Base-by-base conservation (phyloP, 2,329 filamentous ascomycete species). In the Chalara sp. region DNA sequence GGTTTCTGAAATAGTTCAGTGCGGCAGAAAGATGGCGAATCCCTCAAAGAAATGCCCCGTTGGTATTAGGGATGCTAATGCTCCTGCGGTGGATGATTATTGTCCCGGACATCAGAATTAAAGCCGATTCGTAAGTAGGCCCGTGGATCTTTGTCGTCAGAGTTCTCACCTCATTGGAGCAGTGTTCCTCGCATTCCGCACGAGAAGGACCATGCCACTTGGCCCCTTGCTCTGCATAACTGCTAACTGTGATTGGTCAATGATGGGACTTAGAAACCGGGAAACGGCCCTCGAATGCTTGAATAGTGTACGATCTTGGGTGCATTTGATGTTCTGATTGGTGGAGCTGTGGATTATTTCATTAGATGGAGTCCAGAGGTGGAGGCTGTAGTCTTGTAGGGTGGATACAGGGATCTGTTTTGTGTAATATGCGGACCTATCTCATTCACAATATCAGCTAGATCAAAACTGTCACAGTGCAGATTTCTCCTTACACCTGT, bases 361-460 rank as follows among this genome's bases (percentile, higher is more conserved):
- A 48, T 51, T n/a, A 43, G 33, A 43, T 47, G 53, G 48, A 53
- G 45, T 55, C 51, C 13, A 28, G n/a, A 32, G 47, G 35, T 41
- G 28, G 41, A 21, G 48, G 33, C 10, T 35, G 46, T 35, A 47
- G 35, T 10, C 42, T 44, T 28, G 31, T 21, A 32, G 42, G n/a
- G 46, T 40, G 40, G 21, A 39, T 46, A 35, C 31, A 48, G 6
- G 40, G 42, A 32, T 33, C 52, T 32, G 32, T 45, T 32, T 47
- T 45, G 35, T 37, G 33, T 55, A 50, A 28, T 35, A 42, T 51
- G 47, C 48, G 28, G 39, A 28, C 46, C 47, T 49, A 3, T 21
- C 21, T 44, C 41, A 45, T 21, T 50, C 53, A 53, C 13, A 53
- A 54, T 54, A 53, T 55, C 48, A 54, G 43, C 50, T 21, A 49